phyloP scores from a whole-genome alignment of 805 yeast genomes.

The Lipomyces spencermartinsiae region DNA sequence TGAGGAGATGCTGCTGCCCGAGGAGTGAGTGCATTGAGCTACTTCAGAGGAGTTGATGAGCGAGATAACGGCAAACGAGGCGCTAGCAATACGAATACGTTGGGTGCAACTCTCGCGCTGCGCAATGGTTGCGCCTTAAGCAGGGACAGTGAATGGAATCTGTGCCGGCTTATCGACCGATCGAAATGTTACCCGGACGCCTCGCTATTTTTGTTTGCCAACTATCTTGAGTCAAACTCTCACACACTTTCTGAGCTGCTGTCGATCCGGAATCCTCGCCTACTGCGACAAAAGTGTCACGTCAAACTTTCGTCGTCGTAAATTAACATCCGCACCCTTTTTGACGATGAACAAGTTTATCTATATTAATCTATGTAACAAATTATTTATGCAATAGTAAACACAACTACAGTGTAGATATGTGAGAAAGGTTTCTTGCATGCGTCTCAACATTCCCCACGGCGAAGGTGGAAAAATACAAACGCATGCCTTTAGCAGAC shows the following conservation, averaged over 20 bases:
- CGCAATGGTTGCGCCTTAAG: background rate
- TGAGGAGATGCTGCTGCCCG: background rate
- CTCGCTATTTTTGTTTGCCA: too few relatives aligned
- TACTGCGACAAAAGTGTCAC: background rate
- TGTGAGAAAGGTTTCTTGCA: slow-evolving; percentile 36
- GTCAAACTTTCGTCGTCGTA: background rate
- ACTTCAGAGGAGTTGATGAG: background rate
- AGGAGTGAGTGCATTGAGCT: background rate
- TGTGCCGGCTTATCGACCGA: background rate
- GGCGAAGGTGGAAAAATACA: slow-evolving; percentile 5
- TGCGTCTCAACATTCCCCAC: slow-evolving; percentile 6
- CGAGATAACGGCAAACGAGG: background rate
- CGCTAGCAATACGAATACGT: background rate
- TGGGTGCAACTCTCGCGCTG: background rate
- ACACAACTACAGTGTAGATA: background rate
- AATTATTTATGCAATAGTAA: background rate
- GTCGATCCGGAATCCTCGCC: background rate
- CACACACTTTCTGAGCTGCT: background rate
- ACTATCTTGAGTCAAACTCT: too few relatives aligned
- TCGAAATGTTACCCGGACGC: background rate
- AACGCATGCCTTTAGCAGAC: slow-evolving; percentile 29
- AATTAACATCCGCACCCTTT: too few relatives aligned
- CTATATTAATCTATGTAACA: background rate
- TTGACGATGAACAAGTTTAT: too few relatives aligned
- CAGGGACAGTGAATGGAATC: background rate